Evolutionary conservation across 176 grass and related monocot species (phyloP), one percentile per base, ranked within the genome.

Genomic region (Eleusine coracana): DNA sequence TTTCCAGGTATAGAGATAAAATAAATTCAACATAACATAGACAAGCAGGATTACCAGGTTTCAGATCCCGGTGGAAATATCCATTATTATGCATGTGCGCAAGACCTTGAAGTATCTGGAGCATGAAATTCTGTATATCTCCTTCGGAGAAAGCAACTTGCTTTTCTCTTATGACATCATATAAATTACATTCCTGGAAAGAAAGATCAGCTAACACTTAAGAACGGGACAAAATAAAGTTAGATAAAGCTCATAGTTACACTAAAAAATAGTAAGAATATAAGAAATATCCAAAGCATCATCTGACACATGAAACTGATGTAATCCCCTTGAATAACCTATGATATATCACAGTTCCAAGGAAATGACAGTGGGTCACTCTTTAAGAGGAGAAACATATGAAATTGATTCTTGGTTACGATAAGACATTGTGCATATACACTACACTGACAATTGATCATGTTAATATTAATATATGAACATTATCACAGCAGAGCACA

Each of bases 41-140:
- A 34, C 10, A 51, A 86, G 29, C n/a, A 52, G 59, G n/a, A 60
- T 67, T 92, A 97, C 94, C 94, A 68, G 94, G 94, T 90, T 97
- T 97, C 39, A 97, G 70, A 76, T 97, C 94, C 75, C 94, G 92
- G 79, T 97, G 94, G 76, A 97, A 97, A 82, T 90, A 97, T 77
- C 94, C 94, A 74, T 94, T 97, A 73, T 88, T 94, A 83, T 97
- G 94, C 89, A 94, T 94, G 80, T 97, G 90, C 13, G 86, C 83
- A 90, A 97, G 94, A 66, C 94, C 94, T 85, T 86, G 81, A 62
- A 97, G 77, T 80, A 97, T 91, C 84, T 97, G 94, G 77, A 85
- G 70, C 90, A 92, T 89, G 58, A 89, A 84, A 29, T 63, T 90
- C 27, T 79, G 78, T 83, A 94, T 94, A 79, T 94, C 94, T 21